These are phyloP conservation scores for Fomitiporia mediterranea DNA, from an alignment of 1,284 basidiomycete species.

Conservation along the genomic window DNA sequence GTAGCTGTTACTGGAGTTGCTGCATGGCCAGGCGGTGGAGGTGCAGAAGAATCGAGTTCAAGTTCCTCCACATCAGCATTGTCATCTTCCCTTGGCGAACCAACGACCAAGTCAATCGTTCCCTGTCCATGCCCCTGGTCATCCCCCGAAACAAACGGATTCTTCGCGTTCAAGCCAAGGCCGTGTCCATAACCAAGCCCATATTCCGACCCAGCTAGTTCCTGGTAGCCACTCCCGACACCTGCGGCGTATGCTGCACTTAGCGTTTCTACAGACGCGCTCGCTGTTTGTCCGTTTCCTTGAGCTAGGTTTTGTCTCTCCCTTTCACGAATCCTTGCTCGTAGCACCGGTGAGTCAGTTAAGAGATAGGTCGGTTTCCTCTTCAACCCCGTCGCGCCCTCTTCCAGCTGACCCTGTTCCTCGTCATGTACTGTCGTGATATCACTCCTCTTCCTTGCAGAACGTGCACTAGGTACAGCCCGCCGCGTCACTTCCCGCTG, in stretches of 20 bases:
- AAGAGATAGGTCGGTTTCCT: slow-evolving; percentile 13
- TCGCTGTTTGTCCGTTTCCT: neutral
- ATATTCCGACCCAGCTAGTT: too few species aligned
- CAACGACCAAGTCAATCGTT: too few species aligned
- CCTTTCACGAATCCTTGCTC: neutral
- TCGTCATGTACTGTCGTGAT: neutral
- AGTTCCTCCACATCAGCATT: neutral
- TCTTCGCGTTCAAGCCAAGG: neutral
- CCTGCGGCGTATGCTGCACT: neutral
- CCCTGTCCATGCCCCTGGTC: too few species aligned
- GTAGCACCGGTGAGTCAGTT: slow-evolving; percentile 17
- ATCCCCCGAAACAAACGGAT: too few species aligned
- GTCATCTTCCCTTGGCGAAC: too few species aligned
- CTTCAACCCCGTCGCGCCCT: neutral
- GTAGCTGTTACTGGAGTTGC: neutral
- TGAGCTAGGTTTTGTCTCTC: too few species aligned
- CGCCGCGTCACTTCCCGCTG: neutral
- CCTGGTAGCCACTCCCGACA: too few species aligned
- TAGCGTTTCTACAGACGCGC: neutral
- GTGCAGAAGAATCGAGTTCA: neutral
- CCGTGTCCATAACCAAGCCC: neutral
- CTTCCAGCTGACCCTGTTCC: neutral
- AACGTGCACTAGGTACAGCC: slow-evolving; percentile 3
- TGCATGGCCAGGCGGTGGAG: neutral
- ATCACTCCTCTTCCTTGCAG: neutral